These are phyloP conservation scores for Cordyceps fumosorosea DNA, from an alignment of 2,329 filamentous ascomycete genomes.

Conservation along the genomic window DNA sequence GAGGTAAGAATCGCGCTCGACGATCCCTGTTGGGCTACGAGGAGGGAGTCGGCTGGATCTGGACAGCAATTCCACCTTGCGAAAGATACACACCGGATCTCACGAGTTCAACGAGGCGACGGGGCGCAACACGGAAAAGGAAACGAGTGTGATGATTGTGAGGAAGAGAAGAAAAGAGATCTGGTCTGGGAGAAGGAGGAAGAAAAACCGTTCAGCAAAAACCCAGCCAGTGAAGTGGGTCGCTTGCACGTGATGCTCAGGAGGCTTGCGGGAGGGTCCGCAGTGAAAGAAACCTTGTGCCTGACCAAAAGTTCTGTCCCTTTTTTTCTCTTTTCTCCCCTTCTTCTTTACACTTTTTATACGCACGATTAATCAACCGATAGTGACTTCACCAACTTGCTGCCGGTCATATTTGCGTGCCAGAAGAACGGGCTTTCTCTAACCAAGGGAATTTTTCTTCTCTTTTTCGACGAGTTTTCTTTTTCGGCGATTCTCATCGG, in stretches of 20 bases:
- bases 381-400: slow-evolving; percentile 41
- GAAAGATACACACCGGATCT: not conserved
- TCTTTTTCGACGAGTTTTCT: slow-evolving; percentile 13
- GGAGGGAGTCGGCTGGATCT: not conserved
- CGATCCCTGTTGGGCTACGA: not conserved
- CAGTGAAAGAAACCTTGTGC: not conserved
- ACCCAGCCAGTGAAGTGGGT: not conserved
- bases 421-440: slow-evolving; percentile 35
- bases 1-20: not conserved
- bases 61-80: not conserved
- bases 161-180: not conserved
- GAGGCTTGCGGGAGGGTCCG: not conserved
- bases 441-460: slow-evolving; percentile 13
- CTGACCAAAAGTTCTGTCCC: not conserved
- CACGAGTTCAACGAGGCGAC: not conserved
- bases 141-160: not conserved
- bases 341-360: slow-evolving; percentile 37
- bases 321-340: slow-evolving; percentile 13
- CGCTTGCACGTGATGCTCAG: not conserved
- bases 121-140: not conserved
- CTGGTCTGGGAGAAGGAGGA: not conserved
- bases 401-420: slow-evolving; percentile 57
- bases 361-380: slow-evolving; percentile 57
- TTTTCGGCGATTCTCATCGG: slow-evolving; percentile 5
- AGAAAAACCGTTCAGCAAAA: not conserved